Percentiles rank a stretch among this genome's conserved stretches.
These are phyloP conservation scores for Cardiospermum halicacabum DNA, from an alignment of 345 rosid genomes.

Conservation along the genomic window DNA sequence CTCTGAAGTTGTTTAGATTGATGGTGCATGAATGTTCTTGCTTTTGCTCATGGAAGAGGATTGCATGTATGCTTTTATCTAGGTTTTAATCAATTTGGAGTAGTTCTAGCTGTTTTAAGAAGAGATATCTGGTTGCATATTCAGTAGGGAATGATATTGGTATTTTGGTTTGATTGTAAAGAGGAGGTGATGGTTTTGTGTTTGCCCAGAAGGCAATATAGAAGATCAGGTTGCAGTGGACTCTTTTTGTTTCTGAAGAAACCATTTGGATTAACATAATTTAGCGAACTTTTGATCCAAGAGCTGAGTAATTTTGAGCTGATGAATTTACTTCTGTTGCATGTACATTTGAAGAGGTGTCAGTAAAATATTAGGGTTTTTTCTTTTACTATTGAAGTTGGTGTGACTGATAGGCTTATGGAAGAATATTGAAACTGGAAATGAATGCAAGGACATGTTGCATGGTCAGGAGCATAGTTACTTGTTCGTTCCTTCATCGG, in stretches of 20 bases:
- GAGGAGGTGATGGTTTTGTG: slow-evolving; percentile 33
- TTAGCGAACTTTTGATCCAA: slow-evolving; percentile 14
- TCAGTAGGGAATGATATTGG: slow-evolving; percentile 26
- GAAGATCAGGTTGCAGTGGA: slow-evolving; percentile 22
- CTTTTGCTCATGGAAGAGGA: slow-evolving; percentile 43
- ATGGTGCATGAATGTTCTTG: slow-evolving; percentile 18
- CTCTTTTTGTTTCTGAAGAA: slow-evolving; percentile 28
- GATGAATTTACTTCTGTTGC: slow-evolving; percentile 12
- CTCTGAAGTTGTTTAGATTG: slow-evolving; percentile 23
- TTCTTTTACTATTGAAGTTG: slow-evolving; percentile 15
- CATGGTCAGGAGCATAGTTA: slow-evolving; percentile 50
- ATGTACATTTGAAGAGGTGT: slow-evolving; percentile 16
- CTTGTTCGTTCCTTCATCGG: slow-evolving; percentile 49
- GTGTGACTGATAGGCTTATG: slow-evolving; percentile 26
- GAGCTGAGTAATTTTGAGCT: slow-evolving; percentile 15
- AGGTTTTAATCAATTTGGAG: slow-evolving; percentile 12
- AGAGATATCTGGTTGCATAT: slow-evolving; percentile 18
- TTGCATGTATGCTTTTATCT: slow-evolving; percentile 25
- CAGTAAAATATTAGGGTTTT: slow-evolving; percentile 12
- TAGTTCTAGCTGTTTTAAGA: slow-evolving; percentile 13
- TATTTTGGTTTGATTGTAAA: slow-evolving; percentile 19
- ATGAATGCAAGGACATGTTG: slow-evolving; percentile 62
- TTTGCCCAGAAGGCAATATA: slow-evolving; percentile 18
- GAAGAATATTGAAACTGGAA: slow-evolving; percentile 36
- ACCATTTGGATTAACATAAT: slow-evolving; percentile 32